Evolutionary conservation across 2,329 filamentous ascomycete species (phyloP).

Genomic region (Blumeriella jaapii): DNA sequence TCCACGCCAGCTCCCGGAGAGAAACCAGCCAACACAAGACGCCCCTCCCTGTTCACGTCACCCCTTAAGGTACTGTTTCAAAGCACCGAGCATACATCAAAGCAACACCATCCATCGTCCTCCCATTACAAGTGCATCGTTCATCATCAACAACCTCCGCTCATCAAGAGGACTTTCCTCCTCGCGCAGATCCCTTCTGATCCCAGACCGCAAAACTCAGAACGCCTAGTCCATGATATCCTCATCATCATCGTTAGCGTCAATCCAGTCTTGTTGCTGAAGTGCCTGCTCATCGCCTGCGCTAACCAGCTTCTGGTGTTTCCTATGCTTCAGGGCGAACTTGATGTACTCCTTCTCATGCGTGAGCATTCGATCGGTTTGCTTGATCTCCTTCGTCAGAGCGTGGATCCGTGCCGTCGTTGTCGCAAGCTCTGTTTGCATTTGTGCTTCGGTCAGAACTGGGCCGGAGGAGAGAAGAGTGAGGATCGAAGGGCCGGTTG

Average conservation of each 20-base stretch:
- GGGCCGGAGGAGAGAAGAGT: conserved; percentile 36
- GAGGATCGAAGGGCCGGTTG: conserved; percentile 36
- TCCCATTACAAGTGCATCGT: too few species aligned
- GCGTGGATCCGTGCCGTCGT: conserved; percentile 33
- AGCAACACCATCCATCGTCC: too few species aligned
- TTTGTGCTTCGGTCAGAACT: conserved; percentile 38
- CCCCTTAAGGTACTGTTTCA: too few species aligned
- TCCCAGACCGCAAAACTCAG: too few species aligned
- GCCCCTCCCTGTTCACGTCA: too few species aligned
- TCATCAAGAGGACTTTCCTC: conserved; percentile 1
- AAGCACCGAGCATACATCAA: too few species aligned
- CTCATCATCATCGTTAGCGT: conserved; percentile 21
- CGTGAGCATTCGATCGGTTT: conserved; percentile 42
- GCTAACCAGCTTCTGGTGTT: conserved; percentile 8
- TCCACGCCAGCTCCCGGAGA: too few species aligned
- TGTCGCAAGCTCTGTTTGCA: conserved; percentile 35
- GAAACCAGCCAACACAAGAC: too few species aligned
- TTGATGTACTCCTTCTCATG: conserved; percentile 46
- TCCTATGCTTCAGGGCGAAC: conserved; percentile 32
- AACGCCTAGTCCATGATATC: conserved; percentile 22
- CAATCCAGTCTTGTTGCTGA: conserved; percentile 15
- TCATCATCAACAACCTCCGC: conserved; percentile 1
- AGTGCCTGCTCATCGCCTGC: conserved; percentile 7
- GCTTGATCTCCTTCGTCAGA: conserved; percentile 37
- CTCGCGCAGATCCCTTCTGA: neutral